Conservation (phyloP, 768 basidiomycete genomes). For the Mycena haematopus region DNA sequence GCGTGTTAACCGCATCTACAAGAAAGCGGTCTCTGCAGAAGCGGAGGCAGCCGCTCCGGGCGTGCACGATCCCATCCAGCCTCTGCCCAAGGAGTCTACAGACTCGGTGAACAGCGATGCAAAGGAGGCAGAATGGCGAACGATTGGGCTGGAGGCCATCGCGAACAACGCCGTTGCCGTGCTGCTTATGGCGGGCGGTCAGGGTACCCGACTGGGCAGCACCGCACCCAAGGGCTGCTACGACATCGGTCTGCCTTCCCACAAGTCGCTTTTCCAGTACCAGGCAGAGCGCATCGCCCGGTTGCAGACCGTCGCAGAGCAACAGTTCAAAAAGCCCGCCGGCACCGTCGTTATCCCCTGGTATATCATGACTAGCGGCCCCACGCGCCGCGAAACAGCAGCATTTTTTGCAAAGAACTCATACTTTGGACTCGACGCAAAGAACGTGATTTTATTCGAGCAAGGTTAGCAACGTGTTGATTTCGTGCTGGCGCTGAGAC, state of each 20-base stretch:
- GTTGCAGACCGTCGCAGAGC: conserved; percentile 78
- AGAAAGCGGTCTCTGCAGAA: conserved; percentile 75
- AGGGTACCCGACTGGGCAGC: conserved; percentile 94
- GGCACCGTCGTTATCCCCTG: conserved; percentile 84
- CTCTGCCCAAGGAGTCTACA: conserved; percentile 79
- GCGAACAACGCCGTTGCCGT: conserved; percentile 88
- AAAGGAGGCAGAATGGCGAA: conserved; percentile 77
- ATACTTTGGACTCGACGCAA: conserved; percentile 81
- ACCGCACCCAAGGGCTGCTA: conserved; percentile 97
- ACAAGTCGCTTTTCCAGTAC: conserved; percentile 94
- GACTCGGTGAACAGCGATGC: conserved; percentile 63
- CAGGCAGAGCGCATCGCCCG: conserved; percentile 96
- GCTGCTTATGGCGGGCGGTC: conserved; percentile 96
- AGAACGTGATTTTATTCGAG: conserved; percentile 92
- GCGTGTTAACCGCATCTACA: conserved; percentile 90
- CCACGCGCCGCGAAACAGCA: conserved; percentile 88
- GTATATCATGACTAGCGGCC: conserved; percentile 99
- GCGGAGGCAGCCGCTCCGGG: conserved; percentile 49
- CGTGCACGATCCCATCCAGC: conserved; percentile 66
- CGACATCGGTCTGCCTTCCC: conserved; percentile 92
- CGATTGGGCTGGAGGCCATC: conserved; percentile 81
- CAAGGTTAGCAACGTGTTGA: conserved; percentile 68
- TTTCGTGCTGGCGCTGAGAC: conserved; percentile 17
- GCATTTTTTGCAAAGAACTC: conserved; percentile 77
- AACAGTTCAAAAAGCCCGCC: conserved; percentile 53